Percentiles rank a stretch among this genome's conserved stretches.
Evolutionary conservation across 2,329 filamentous ascomycete genomes (phyloP).

Genomic region (Gyromitra esculenta): DNA sequence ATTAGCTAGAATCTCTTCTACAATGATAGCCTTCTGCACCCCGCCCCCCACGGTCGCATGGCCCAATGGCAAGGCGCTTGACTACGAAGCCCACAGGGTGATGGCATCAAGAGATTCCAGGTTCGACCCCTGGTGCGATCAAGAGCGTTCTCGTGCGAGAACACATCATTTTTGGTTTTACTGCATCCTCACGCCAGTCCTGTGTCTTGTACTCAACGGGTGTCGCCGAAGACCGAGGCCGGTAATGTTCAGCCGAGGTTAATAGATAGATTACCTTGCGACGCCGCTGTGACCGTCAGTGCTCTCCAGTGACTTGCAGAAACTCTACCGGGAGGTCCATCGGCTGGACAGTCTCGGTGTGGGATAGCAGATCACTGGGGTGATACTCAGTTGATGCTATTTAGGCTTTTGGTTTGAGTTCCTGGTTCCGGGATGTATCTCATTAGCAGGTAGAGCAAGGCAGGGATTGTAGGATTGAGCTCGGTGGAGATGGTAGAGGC

Average conservation of each 20-base stretch:
- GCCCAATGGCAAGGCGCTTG: slow-evolving; percentile 70
- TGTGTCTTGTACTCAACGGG: neutral
- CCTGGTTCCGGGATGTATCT: neutral
- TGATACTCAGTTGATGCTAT: too few relatives aligned
- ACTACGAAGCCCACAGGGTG: slow-evolving; percentile 62
- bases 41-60: slow-evolving; percentile 58
- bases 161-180: too few relatives aligned
- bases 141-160: neutral
- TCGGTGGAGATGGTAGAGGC: too few relatives aligned
- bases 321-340: too few relatives aligned
- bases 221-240: neutral
- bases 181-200: too few relatives aligned
- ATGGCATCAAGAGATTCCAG: slow-evolving; percentile 61
- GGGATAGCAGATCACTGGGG: too few relatives aligned
- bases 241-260: neutral
- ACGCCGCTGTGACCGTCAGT: too few relatives aligned
- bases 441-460: neutral
- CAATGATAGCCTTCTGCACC: neutral
- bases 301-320: too few relatives aligned
- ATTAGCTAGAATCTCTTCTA: neutral
- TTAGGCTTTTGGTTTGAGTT: too few relatives aligned
- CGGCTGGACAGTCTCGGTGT: too few relatives aligned
- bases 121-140: slow-evolving; percentile 59
- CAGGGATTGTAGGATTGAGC: too few relatives aligned
- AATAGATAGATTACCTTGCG: neutral